Percentiles rank a stretch among this genome's conserved stretches.
These are phyloP conservation scores for Lophium mytilinum DNA, from an alignment of 495 filamentous ascomycete species.

Conservation along the genomic window DNA sequence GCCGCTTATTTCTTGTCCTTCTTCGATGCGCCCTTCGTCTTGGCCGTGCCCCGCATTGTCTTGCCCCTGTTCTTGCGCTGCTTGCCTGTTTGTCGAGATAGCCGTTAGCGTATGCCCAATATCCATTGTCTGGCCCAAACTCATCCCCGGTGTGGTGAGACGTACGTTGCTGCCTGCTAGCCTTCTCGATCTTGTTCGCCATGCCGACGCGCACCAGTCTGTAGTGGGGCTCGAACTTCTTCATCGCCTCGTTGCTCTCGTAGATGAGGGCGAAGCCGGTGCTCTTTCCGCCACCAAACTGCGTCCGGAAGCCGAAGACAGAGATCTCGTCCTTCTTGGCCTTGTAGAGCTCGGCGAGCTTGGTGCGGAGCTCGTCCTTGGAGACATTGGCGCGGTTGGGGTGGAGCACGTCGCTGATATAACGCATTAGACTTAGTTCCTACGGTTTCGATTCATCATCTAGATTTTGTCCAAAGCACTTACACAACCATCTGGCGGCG, in stretches of 20 bases:
- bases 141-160: conserved; percentile 25
- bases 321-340: conserved; percentile 89
- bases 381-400: conserved; percentile 95
- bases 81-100: conserved; percentile 64
- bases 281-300: conserved; percentile 99
- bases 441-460: neutral
- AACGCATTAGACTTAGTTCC: conserved; percentile 15
- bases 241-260: conserved; percentile 92
- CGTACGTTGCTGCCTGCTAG: conserved; percentile 97
- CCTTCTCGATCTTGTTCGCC: conserved; percentile 87
- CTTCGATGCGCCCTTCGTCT: conserved; percentile 81
- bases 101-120: conserved; percentile 31
- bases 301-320: conserved; percentile 96
- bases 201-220: conserved; percentile 85
- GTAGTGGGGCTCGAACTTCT: conserved; percentile 99
- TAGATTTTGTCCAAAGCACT: conserved; percentile 39
- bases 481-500: conserved; percentile 99
- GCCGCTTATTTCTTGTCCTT: conserved; percentile 40
- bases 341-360: conserved; percentile 96
- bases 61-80: conserved; percentile 99
- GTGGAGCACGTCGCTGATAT: conserved; percentile 91
- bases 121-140: neutral
- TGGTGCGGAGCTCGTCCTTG: conserved; percentile 94
- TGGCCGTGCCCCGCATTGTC: conserved; percentile 92
- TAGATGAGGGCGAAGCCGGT: conserved; percentile 98